phyloP scores from a whole-genome alignment of 2,329 filamentous ascomycete genomes.

The Arthroderma uncinatum region DNA sequence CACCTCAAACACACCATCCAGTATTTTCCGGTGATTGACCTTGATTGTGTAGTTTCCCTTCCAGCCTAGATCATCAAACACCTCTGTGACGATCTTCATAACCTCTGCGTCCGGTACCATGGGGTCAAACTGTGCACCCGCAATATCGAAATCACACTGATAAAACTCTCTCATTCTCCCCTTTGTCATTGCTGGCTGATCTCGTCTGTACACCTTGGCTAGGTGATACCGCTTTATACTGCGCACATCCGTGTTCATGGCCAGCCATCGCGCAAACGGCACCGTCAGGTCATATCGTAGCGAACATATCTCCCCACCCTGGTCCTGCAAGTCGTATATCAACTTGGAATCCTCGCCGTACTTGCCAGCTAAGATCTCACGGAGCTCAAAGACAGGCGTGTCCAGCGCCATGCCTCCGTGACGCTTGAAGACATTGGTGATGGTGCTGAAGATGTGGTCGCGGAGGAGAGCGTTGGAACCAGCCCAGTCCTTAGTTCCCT shows the following conservation, averaged over 20 bases:
- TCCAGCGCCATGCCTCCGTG: slow-evolving; percentile 71
- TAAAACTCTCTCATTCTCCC: slow-evolving; percentile 94
- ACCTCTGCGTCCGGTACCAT: slow-evolving; percentile 93
- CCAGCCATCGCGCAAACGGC: slow-evolving; percentile 82
- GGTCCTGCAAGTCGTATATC: slow-evolving; percentile 80
- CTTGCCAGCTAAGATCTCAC: slow-evolving; percentile 77
- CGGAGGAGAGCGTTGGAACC: slow-evolving; percentile 68
- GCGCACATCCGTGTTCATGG: slow-evolving; percentile 74
- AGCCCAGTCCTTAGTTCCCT: slow-evolving; percentile 82
- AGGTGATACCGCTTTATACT: slow-evolving; percentile 92
- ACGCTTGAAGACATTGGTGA: slow-evolving; percentile 69
- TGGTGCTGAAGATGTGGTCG: slow-evolving; percentile 66
- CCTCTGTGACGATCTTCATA: slow-evolving; percentile 69
- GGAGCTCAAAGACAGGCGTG: slow-evolving; percentile 74
- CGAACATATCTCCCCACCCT: slow-evolving; percentile 75
- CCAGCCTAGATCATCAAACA: slow-evolving; percentile 72
- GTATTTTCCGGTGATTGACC: slow-evolving; percentile 86
- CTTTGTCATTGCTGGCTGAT: slow-evolving; percentile 73
- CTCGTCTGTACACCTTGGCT: slow-evolving; percentile 76
- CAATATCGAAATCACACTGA: slow-evolving; percentile 95
- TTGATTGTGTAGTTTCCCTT: slow-evolving; percentile 72
- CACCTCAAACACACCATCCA: slow-evolving; percentile 85
- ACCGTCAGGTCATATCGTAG: slow-evolving; percentile 81
- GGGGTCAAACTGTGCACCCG: slow-evolving; percentile 64
- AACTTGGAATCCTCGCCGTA: slow-evolving; percentile 89